These are phyloP conservation scores for Hymenoscyphus scutula DNA, from an alignment of 2,329 filamentous ascomycete species.

Conservation along the genomic window DNA sequence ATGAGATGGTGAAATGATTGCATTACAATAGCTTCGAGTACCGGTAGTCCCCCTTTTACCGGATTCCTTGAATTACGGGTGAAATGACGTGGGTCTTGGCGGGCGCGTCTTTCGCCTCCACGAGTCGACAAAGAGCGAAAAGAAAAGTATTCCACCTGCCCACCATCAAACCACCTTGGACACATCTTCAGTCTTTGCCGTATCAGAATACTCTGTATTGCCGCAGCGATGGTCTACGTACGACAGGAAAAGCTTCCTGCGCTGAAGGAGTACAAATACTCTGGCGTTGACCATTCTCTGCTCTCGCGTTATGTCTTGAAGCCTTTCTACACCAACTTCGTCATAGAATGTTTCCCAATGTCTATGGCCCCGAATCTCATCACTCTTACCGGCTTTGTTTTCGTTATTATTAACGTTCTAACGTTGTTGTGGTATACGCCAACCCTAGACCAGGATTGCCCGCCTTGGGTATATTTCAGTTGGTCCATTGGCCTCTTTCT, in stretches of 20 bases:
- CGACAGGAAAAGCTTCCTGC: slow-evolving; percentile 85
- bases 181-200: background rate
- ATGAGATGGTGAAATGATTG: background rate
- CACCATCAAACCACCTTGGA: background rate
- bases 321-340: slow-evolving; percentile 93
- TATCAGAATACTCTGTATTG: slow-evolving; percentile 10
- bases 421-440: slow-evolving; percentile 96
- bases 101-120: slow-evolving; percentile 17
- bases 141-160: background rate
- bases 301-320: slow-evolving; percentile 92
- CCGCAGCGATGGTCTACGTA: slow-evolving; percentile 80
- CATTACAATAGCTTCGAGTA: background rate
- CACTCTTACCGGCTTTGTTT: slow-evolving; percentile 85
- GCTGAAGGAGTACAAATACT: slow-evolving; percentile 95
- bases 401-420: slow-evolving; percentile 84
- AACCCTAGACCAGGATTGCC: slow-evolving; percentile 89
- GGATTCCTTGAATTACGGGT: slow-evolving; percentile 14
- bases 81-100: slow-evolving; percentile 21
- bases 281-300: slow-evolving; percentile 83
- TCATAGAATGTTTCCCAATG: slow-evolving; percentile 93
- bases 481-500: slow-evolving; percentile 89
- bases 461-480: slow-evolving; percentile 88
- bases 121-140: slow-evolving; percentile 6
- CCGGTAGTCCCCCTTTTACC: background rate
- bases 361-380: slow-evolving; percentile 89